Base-by-base conservation (phyloP, 2,329 filamentous ascomycete genomes). In the Claviceps capensis region DNA sequence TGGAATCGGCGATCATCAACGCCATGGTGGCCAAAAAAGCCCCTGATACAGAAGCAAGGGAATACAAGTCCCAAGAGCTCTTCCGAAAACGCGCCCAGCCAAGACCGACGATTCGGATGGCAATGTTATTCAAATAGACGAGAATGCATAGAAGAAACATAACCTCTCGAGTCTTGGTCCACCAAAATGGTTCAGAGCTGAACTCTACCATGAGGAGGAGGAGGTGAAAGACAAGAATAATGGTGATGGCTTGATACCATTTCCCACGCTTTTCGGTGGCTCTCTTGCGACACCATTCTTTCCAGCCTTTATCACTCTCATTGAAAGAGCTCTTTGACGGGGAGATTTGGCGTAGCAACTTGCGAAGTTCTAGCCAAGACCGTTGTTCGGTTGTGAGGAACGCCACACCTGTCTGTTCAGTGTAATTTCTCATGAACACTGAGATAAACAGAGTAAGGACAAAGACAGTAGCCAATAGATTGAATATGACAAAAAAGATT, bases 401-500 rank as follows among this genome's bases (percentile, higher is more conserved):
- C 2, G 93, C 93, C 44, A 98, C 93, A 1, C 93, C 93, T 0
- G 93, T 98, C 68, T 97, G 90, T 68, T 98, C 93, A 0, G 93
- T 98, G 68, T 98, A 98, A 66, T 96, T 98, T 55, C 93, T 88
- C 93, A 98, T 98, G 67, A 98, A 98, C 55, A 98, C 93, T 52
- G 93, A 97, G 47, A 98, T 94, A 67, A 98, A 98, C 63, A 98
- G 73, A 1, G 93, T 98, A 63, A 98, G 76, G 55, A 98, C 86
- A 69, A 98, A 98, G 57, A 98, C 91, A 0, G 93, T 93, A 36
- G 89, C 89, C 60, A 98, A 77, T 64, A 98, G 79, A 69, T 98
- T 98, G 81, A 97, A 98, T 4, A 91, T 76, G 52, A 98, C 81
- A 65, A 98, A 96, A 73, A 96, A 98, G 38, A 97, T 67, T 0